Evolutionary conservation across 305 asterid genomes (phyloP).

Genomic region (Andrographis paniculata): DNA sequence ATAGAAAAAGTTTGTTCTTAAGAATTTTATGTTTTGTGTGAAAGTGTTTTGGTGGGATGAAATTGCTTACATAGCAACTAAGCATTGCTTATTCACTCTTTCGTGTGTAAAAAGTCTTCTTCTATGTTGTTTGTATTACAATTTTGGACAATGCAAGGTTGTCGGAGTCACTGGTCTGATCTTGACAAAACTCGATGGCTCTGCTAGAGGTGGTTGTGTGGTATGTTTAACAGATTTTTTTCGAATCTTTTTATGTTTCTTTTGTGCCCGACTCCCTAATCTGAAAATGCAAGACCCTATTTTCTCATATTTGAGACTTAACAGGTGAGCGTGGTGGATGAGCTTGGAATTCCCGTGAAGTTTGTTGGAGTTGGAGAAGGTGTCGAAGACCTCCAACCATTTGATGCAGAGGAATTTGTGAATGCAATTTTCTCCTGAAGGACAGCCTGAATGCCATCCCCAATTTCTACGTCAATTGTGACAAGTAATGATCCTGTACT

Average conservation of each 20-base stretch:
- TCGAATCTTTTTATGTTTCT: neutral
- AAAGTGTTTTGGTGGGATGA: no score
- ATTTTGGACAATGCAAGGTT: slow-evolving; percentile 43
- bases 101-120: neutral
- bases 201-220: slow-evolving; percentile 99
- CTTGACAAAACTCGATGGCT: slow-evolving; percentile 89
- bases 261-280: slow-evolving; percentile 2
- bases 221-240: slow-evolving; percentile 27
- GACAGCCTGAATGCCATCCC: slow-evolving; percentile 3
- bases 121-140: slow-evolving; percentile 3
- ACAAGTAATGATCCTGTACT: neutral
- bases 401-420: slow-evolving; percentile 79
- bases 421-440: slow-evolving; percentile 87
- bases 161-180: slow-evolving; percentile 92
- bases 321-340: slow-evolving; percentile 95
- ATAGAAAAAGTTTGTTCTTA: no score
- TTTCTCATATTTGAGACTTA: slow-evolving; percentile 6
- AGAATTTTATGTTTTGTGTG: no score
- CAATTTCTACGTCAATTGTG: slow-evolving; percentile 1
- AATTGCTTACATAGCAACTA: no score
- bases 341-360: slow-evolving; percentile 93
- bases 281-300: slow-evolving; percentile 3
- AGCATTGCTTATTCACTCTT: no score
- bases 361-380: slow-evolving; percentile 97
- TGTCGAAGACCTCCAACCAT: slow-evolving; percentile 80